phyloP scores from a whole-genome alignment of 768 basidiomycete species.

The Hypholoma fasciculare region DNA sequence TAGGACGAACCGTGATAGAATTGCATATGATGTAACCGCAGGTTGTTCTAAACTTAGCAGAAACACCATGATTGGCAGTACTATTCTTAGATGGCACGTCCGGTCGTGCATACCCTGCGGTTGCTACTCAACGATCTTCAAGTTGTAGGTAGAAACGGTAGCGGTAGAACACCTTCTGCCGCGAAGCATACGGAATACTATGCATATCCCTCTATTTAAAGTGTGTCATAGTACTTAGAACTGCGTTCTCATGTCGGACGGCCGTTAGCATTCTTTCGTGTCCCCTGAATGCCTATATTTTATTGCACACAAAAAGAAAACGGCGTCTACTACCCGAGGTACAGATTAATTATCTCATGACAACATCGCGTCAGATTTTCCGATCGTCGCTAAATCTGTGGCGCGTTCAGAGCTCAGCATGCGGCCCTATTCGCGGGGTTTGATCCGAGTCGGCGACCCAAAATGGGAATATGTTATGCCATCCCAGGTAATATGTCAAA shows the following conservation, averaged over 20 bases:
- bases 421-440: not conserved
- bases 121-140: not conserved
- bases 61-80: not conserved
- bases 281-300: no score
- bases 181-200: no score
- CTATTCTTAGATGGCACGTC: not conserved
- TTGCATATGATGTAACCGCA: not conserved
- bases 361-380: no score
- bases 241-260: no score
- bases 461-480: not conserved
- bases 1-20: not conserved
- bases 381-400: not conserved
- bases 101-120: not conserved
- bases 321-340: no score
- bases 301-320: no score
- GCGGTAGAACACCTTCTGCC: no score
- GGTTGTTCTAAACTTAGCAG: not conserved
- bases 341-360: no score
- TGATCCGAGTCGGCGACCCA: no score
- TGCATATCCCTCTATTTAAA: no score
- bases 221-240: no score
- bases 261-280: no score
- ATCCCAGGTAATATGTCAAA: not conserved
- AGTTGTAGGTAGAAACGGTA: not conserved
- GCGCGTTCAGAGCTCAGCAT: not conserved